Evolutionary conservation across 2,329 filamentous ascomycete genomes (phyloP), one percentile per base, ranked within the genome.

Genomic region (Scedosporium apiospermum): DNA sequence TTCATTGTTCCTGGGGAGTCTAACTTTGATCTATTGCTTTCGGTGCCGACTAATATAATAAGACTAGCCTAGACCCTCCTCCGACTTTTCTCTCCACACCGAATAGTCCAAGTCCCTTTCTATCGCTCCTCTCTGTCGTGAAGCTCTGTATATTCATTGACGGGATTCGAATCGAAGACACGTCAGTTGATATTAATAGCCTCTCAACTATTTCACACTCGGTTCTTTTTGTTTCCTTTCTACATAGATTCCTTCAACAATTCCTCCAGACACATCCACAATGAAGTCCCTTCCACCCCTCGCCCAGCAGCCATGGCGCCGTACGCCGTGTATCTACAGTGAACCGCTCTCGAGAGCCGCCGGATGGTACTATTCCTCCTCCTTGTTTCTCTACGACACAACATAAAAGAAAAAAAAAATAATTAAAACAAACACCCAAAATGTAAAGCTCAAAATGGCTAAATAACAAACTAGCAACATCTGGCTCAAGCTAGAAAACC

Each of bases 401-500:
- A 49, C 44, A 49, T 49, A 21, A 10, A 49, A n/a, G 7, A 49
- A 51, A 1, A 14, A 23, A 51, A 51, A 21, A 51, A 49, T 16
- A 49, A 49, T n/a, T 6, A n/a, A 49, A 49, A 49, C 6, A 51
- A 51, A 2, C 6, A 1, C 7, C 30, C 30, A 21, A 49, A 49
- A n/a, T n/a, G 10, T 12, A 6, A 18, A 51, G 14, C n/a, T 18
- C n/a, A 23, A 51, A 1, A 42, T 23, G 21, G 46, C 46, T 51
- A 51, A 51, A 18, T 21, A 27, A 41, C 38, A 42, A 30, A 49
- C 27, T 65, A 80, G 89, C 78, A 86, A 88, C 76, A 84, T 95
- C 75, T 90, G 88, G 73, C 85, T 95, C 70, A 95, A 95, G 73
- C 84, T 93, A 64, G 90, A 95, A 68, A 89, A 88, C 70, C 80